A percentile compares a stretch with the other conserved stretches of the same genome.
These are phyloP conservation scores for Solanum peruvianum DNA, from an alignment of 257 asterid genomes.

Conservation along the genomic window DNA sequence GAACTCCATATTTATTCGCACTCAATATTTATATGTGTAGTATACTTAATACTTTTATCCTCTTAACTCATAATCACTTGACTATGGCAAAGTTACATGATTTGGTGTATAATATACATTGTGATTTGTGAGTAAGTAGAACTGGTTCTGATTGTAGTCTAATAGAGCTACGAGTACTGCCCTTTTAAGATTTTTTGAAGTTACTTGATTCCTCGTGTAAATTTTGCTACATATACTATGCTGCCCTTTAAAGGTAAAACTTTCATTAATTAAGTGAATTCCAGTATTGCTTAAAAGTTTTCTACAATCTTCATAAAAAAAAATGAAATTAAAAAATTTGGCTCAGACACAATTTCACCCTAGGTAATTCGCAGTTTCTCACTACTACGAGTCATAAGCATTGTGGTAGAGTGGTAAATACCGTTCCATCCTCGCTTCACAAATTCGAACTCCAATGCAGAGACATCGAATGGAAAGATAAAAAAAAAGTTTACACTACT, in stretches of 20 bases:
- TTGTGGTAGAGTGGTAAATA: not conserved
- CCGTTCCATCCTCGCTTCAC: not conserved
- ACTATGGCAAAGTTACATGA: not conserved
- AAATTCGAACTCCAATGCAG: not conserved
- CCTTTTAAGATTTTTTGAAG: not conserved
- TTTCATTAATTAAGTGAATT: not conserved
- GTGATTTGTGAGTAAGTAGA: not conserved
- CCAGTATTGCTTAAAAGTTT: not conserved
- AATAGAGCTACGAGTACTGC: not conserved
- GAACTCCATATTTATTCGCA: not conserved
- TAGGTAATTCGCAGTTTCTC: not conserved
- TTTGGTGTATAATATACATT: not conserved
- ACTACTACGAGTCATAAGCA: not conserved
- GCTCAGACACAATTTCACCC: not conserved
- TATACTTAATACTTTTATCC: no score
- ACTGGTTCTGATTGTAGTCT: not conserved
- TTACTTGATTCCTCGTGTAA: not conserved
- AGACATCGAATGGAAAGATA: rapidly evolving
- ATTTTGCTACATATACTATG: not conserved
- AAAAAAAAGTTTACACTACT: not conserved
- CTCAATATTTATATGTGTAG: not conserved
- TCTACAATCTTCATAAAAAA: not conserved
- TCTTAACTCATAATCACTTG: not conserved
- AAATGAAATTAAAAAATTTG: not conserved
- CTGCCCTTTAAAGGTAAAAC: not conserved